phyloP scores from a whole-genome alignment of 768 basidiomycete genomes.

The Mycena sanguinolenta region DNA sequence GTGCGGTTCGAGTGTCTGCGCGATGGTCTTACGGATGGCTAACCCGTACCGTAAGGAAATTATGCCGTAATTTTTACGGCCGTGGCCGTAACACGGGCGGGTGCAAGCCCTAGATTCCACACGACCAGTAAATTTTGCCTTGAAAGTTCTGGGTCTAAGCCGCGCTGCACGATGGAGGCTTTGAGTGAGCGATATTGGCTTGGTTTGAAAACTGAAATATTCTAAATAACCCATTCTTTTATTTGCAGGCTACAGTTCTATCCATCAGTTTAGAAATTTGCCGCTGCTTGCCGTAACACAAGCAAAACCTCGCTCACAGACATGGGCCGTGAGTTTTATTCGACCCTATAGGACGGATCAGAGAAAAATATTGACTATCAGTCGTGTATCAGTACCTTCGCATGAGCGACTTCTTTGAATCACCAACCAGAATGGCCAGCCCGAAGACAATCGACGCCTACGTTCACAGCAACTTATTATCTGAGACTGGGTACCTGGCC shows the following conservation, averaged over 20 bases:
- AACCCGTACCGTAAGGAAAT: too few species aligned
- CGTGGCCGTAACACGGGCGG: too few species aligned
- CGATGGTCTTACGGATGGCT: too few species aligned
- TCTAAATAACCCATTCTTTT: constrained; percentile 1
- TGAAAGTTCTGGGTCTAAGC: constrained; percentile 1
- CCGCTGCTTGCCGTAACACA: constrained; percentile 3
- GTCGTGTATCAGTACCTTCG: too few species aligned
- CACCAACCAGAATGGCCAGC: constrained; percentile 2
- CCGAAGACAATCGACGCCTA: background rate
- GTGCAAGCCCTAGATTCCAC: too few species aligned
- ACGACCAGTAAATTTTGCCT: constrained; percentile 10
- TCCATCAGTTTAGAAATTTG: constrained; percentile 4
- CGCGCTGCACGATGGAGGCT: background rate
- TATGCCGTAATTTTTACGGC: too few species aligned
- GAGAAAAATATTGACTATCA: constrained; percentile 2
- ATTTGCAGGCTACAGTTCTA: constrained; percentile 1
- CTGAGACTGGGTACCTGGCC: too few species aligned
- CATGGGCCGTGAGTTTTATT: background rate
- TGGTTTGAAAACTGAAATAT: background rate
- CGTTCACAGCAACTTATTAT: too few species aligned
- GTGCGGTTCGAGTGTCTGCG: too few species aligned
- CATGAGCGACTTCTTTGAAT: constrained; percentile 1
- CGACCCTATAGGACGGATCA: constrained; percentile 1
- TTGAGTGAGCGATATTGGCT: background rate
- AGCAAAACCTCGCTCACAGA: constrained; percentile 4